Base-by-base conservation (phyloP, 306 rosid genomes). In the Hippophae tibetana region DNA sequence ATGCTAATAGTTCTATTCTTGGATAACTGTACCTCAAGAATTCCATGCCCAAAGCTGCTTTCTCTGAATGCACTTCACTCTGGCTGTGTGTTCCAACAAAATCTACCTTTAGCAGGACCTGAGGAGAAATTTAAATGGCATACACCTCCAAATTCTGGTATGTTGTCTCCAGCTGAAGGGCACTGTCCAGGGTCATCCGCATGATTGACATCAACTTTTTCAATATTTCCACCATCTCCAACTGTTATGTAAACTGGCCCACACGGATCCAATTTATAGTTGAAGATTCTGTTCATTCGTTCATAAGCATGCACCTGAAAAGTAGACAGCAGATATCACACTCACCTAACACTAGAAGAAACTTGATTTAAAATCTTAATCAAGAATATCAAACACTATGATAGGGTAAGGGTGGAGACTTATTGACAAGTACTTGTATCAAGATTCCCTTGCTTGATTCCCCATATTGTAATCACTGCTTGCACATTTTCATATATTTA, bases 41-140 rank as follows among this genome's bases (percentile, higher is more conserved):
- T 84, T 14, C 97, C 97, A 76, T 90, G 97, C 57, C 97, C 97
- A 74, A 90, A 87, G 86, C 94, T 90, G 79, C 95, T 87, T 79
- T 90, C 97, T 81, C 97, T 73, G 71, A 82, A 86, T 11, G 95
- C 97, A 72, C 95, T 90, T 95, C 95, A 87, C 11, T 82, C 94
- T 5, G 95, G 94, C 66, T 90, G 97, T 60, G 66, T 70, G 70
- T 69, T 69, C 95, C 94, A 87, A 79, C 97, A 90, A 65, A 87
- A 90, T 62, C 74, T 71, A 1, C 97, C 94, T 74, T 81, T 83
- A 31, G 97, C 95, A 41, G 89, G 90, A 58, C 94, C 89, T 27
- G 65, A 77, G 57, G 94, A 70, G 69, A 78, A 90, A 75, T 86
- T 90, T 67, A 74, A 73, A 69, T 72, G 89, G 47, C 97, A 90